A percentile compares a stretch with the other conserved stretches of the same genome.
phyloP scores from a whole-genome alignment of 2,329 filamentous ascomycete species.

The Penicillium sp. region DNA sequence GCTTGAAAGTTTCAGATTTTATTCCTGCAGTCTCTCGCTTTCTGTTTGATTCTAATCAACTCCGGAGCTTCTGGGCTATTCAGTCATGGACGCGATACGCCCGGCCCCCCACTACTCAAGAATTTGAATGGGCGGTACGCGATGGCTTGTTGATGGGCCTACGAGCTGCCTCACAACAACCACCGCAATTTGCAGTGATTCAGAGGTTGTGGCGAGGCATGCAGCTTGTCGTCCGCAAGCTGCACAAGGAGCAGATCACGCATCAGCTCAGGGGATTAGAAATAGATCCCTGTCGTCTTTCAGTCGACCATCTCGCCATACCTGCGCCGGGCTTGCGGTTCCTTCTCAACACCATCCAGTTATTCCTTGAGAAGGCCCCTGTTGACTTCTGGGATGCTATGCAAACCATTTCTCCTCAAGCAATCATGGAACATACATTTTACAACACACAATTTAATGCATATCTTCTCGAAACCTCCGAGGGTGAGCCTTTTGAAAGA shows the following conservation, averaged over 20 bases:
- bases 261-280: conserved; percentile 78
- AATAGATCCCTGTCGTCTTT: conserved; percentile 60
- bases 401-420: conserved; percentile 72
- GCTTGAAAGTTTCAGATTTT: conserved; percentile 71
- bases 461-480: conserved; percentile 50
- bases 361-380: conserved; percentile 70
- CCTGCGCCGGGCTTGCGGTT: conserved; percentile 62
- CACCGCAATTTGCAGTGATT: conserved; percentile 54
- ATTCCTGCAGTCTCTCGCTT: conserved; percentile 83
- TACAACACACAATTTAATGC: conserved; percentile 65
- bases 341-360: conserved; percentile 67
- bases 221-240: conserved; percentile 66
- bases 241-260: conserved; percentile 71
- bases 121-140: conserved; percentile 85
- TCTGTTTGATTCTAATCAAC: conserved; percentile 69
- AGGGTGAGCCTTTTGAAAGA: conserved; percentile 52
- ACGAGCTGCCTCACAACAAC: conserved; percentile 57
- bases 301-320: conserved; percentile 65
- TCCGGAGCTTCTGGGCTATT: conserved; percentile 65
- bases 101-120: conserved; percentile 62
- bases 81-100: conserved; percentile 66
- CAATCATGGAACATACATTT: conserved; percentile 81
- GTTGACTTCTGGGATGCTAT: conserved; percentile 86
- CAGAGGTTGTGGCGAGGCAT: conserved; percentile 77
- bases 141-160: conserved; percentile 69